These are phyloP conservation scores for Alopecurus myosuroides DNA, from an alignment of 176 grass and related monocot species.

Conservation along the genomic window DNA sequence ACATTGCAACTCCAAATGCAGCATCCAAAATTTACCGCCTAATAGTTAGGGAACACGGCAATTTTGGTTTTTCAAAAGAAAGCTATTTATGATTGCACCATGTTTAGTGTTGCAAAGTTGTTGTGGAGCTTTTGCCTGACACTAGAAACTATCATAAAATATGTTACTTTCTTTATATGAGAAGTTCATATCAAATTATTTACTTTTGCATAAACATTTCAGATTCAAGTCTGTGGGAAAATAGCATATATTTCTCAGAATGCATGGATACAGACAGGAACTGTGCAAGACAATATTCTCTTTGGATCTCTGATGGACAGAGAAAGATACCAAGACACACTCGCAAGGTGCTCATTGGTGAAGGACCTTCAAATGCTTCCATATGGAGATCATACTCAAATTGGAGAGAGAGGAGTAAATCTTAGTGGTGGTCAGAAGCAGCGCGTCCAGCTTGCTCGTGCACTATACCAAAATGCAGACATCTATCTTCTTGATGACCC, in stretches of 20 bases:
- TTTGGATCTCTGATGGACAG: slow-evolving; percentile 68
- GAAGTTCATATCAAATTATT: background rate
- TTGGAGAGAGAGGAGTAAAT: slow-evolving; percentile 93
- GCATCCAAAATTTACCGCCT: background rate
- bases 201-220: slow-evolving; percentile 16
- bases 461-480: slow-evolving; percentile 84
- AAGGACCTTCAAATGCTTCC: slow-evolving; percentile 84
- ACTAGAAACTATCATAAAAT: background rate
- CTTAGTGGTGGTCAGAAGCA: slow-evolving; percentile 99
- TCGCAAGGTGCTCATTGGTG: slow-evolving; percentile 65
- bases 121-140: background rate
- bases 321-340: slow-evolving; percentile 69
- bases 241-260: slow-evolving; percentile 90
- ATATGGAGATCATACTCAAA: slow-evolving; percentile 73
- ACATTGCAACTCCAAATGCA: background rate
- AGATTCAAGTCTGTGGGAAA: slow-evolving; percentile 88
- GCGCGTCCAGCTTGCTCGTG: slow-evolving; percentile 85
- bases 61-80: background rate
- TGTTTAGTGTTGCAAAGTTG: background rate
- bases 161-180: too few species aligned
- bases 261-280: slow-evolving; percentile 97
- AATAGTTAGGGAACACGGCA: background rate
- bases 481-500: slow-evolving; percentile 94
- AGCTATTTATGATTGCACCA: too few species aligned
- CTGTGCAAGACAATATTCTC: slow-evolving; percentile 83